Conservation (phyloP, 2,329 filamentous ascomycete species). For the Macrophomina tecta region DNA sequence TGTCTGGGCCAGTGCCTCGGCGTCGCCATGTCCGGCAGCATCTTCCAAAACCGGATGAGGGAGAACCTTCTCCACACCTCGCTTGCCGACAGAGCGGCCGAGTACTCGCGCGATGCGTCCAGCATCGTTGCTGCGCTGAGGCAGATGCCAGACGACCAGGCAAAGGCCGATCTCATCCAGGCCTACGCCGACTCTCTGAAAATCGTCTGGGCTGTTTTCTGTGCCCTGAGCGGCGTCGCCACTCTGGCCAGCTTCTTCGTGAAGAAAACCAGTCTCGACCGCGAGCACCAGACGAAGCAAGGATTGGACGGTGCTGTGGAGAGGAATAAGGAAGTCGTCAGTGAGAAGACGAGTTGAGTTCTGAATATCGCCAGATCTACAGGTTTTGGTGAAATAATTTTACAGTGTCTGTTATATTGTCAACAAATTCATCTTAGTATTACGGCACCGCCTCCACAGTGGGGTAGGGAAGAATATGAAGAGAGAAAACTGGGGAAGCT, state of each 20-base stretch:
- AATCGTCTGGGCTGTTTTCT: constrained; percentile 7
- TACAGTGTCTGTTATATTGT: no score
- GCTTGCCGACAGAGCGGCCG: background rate
- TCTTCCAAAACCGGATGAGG: constrained; percentile 45
- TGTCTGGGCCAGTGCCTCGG: constrained; percentile 57
- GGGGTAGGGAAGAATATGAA: no score
- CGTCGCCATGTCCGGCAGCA: constrained; percentile 50
- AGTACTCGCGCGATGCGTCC: constrained; percentile 1
- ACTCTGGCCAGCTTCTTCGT: background rate
- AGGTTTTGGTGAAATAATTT: no score
- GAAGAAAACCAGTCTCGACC: background rate
- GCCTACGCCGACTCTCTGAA: constrained; percentile 4
- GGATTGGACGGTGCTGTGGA: background rate
- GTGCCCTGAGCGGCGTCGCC: background rate
- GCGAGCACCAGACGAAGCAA: background rate
- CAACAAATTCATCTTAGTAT: no score
- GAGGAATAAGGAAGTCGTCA: background rate
- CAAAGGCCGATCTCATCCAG: background rate
- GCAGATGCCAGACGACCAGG: background rate
- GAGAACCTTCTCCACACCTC: background rate
- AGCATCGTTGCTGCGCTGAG: constrained; percentile 3
- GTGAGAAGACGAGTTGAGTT: background rate
- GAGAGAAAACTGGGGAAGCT: no score
- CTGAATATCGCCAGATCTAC: background rate
- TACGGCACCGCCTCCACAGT: no score